Percentiles rank a stretch among this genome's conserved stretches.
Conservation (phyloP, 1,139 yeast genomes). For the Yamadazyma buinensis region DNA sequence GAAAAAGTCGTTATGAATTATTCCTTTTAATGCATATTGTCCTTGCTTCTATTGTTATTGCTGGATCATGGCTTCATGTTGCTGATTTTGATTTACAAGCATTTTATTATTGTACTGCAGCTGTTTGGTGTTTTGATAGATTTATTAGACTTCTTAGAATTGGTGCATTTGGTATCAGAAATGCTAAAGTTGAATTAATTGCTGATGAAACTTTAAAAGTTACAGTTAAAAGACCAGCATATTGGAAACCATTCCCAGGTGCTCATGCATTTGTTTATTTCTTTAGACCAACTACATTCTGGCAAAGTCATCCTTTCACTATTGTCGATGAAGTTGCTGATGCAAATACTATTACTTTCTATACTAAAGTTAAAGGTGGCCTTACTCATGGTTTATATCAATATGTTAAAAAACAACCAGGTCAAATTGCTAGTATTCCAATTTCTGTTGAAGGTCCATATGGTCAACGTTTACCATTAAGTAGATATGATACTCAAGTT, state of each 20-base stretch:
- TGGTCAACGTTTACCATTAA: conserved; percentile 29
- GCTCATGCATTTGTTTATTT: conserved; percentile 39
- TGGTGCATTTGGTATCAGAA: conserved; percentile 43
- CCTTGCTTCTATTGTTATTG: conserved; percentile 52
- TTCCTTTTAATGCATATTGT: conserved; percentile 59
- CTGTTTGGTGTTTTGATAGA: conserved; percentile 65
- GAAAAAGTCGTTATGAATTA: conserved; percentile 59
- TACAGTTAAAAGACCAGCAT: conserved; percentile 28
- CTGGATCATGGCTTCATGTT: conserved; percentile 60
- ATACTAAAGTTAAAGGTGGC: conserved; percentile 43
- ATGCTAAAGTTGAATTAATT: conserved; percentile 46
- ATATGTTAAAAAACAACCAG: conserved; percentile 48
- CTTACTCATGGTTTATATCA: conserved; percentile 38
- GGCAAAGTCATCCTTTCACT: conserved; percentile 61
- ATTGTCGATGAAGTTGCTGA: conserved; percentile 35
- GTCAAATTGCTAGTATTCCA: conserved; percentile 28
- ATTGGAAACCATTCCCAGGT: conserved; percentile 40
- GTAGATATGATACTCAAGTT: conserved; percentile 50
- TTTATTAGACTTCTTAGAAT: conserved; percentile 49
- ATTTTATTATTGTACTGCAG: conserved; percentile 51
- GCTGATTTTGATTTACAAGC: conserved; percentile 39
- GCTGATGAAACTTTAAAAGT: conserved; percentile 45
- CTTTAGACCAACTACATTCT: conserved; percentile 40
- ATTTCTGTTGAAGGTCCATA: conserved; percentile 43
- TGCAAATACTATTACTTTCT: conserved; percentile 29